Base-by-base conservation (phyloP, 208 protist species). In the Trypanosoma cruzi region DNA sequence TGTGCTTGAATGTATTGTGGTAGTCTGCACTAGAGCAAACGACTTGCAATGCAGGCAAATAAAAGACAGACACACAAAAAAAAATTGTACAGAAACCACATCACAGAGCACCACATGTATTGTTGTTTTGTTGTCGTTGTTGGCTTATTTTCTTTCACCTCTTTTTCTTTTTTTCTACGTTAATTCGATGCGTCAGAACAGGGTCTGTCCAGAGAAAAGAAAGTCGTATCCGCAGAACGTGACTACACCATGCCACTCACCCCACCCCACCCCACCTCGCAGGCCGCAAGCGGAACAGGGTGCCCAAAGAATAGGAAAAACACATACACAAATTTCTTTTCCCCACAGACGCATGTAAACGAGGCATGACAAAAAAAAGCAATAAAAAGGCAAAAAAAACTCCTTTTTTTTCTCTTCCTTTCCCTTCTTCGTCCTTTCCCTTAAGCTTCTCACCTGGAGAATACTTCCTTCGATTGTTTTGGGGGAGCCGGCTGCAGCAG, bases 341-440 rank as follows among this genome's bases (percentile, higher is more conserved):
- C 36, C 36, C 36, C 36, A 13, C 40, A 44, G 13, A 44, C 40
- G 40, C 11, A 44, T 13, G 40, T 13, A 44, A 14, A 57, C 24
- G 36, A 65, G 37, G 68, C 10, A 68, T 58, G 37, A 74, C 11
- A n/a, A n/a, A n/a, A n/a, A n/a, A n/a, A n/a, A n/a, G n/a, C n/a
- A 62, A 37, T 24, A 50, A 66, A 67, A 73, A 29, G 42, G 24
- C 28, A 56, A n/a, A 66, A 26, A 52, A 52, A 70, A 70, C 5
- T 11, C 2, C 6, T 31, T n/a, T n/a, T n/a, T 18, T 24, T 18
- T 63, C 8, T 29, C 8, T 29, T 54, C 24, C 1, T n/a, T n/a
- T 54, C 49, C 5, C 10, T 28, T 8, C 16, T 1, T n/a, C n/a
- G n/a, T n/a, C n/a, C n/a, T n/a, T n/a, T n/a, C 10, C 4, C 24